Evolutionary conservation across 139 green algal genomes (phyloP).

Genomic region (Desmodesmus armatus): DNA sequence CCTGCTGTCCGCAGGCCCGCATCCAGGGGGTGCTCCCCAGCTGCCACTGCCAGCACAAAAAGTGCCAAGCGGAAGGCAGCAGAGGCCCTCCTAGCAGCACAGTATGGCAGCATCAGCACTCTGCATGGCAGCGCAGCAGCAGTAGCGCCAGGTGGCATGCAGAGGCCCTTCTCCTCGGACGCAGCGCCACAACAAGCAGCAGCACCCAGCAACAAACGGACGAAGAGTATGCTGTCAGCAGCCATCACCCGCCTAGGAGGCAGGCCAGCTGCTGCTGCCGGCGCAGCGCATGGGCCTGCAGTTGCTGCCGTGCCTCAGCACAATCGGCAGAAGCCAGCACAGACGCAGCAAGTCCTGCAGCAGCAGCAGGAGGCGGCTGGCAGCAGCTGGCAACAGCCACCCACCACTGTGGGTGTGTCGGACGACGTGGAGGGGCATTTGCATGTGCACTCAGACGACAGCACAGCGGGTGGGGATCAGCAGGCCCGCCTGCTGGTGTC

Average conservation of each 20-base stretch:
- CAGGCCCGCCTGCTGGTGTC: background rate
- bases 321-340: background rate
- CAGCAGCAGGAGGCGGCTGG: background rate
- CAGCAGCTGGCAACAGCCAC: no score
- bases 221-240: slow-evolving; percentile 11
- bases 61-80: slow-evolving; percentile 60
- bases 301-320: background rate
- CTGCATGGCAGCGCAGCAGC: background rate
- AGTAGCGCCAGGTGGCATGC: no score
- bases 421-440: background rate
- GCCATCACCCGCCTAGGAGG: slow-evolving; percentile 12
- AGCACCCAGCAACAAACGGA: slow-evolving; percentile 7
- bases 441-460: background rate
- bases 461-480: background rate
- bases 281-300: slow-evolving; percentile 10
- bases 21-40: no score
- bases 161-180: no score
- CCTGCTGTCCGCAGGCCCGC: background rate
- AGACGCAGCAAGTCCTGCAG: background rate
- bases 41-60: slow-evolving; percentile 40
- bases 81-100: slow-evolving; percentile 59
- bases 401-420: no score
- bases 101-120: slow-evolving; percentile 36
- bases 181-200: no score
- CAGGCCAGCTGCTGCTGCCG: background rate